Percentiles rank a stretch among this genome's conserved stretches.
These are phyloP conservation scores for Glonium stellatum DNA, from an alignment of 495 filamentous ascomycete species.

Conservation along the genomic window DNA sequence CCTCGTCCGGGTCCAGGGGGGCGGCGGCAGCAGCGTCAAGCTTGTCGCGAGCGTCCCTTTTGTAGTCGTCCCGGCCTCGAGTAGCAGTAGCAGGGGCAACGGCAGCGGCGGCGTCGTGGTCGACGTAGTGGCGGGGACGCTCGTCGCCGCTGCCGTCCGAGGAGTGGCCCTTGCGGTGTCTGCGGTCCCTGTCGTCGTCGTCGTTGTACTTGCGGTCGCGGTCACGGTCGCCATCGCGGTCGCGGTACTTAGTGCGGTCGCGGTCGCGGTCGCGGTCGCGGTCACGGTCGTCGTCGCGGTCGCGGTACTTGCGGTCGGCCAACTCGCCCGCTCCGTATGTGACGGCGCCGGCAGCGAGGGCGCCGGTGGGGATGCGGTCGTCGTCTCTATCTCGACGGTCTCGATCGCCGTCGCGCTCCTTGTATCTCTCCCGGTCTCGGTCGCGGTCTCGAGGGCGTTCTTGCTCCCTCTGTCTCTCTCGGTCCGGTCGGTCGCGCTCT, in stretches of 20 bases:
- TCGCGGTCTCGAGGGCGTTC: constrained; percentile 12
- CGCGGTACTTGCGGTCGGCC: constrained; percentile 9
- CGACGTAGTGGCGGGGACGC: constrained; percentile 25
- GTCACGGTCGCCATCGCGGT: constrained; percentile 20
- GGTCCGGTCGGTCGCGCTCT: constrained; percentile 19
- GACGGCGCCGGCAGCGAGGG: neutral
- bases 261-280: constrained; percentile 25
- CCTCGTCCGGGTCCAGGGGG: constrained; percentile 36
- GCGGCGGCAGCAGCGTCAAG: constrained; percentile 10
- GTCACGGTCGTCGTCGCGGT: constrained; percentile 25
- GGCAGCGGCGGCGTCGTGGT: constrained; percentile 18
- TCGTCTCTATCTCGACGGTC: constrained; percentile 9
- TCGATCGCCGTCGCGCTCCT: constrained; percentile 12
- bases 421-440: constrained; percentile 1
- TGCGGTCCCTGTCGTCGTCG: constrained; percentile 14
- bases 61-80: constrained; percentile 26
- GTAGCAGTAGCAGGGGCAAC: too few relatives aligned
- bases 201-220: constrained; percentile 20
- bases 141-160: constrained; percentile 23
- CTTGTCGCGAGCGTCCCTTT: constrained; percentile 2
- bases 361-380: neutral
- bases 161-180: constrained; percentile 7
- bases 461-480: constrained; percentile 23
- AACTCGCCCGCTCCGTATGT: constrained; percentile 12
- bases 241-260: constrained; percentile 11